These are phyloP conservation scores for Basipetospora chlamydospora DNA, from an alignment of 2,329 filamentous ascomycete genomes.

Conservation along the genomic window DNA sequence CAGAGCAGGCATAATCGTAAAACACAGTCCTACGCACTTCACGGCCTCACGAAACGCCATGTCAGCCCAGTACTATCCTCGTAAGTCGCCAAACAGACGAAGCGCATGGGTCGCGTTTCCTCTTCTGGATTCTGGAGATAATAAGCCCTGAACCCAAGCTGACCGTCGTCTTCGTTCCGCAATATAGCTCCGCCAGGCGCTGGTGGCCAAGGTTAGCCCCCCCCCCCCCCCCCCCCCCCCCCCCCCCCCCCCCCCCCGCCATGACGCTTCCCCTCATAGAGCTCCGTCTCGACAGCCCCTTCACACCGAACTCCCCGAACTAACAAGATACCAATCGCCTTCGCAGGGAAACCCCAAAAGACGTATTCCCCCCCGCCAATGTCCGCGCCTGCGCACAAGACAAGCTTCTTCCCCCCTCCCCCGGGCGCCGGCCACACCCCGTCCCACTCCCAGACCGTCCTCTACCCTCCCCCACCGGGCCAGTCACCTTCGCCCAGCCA, in stretches of 20 bases:
- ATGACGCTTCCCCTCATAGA: not conserved
- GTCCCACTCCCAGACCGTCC: slow-evolving; percentile 13
- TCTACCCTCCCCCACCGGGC: slow-evolving; percentile 16
- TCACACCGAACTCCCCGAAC: too few relatives aligned
- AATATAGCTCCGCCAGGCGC: slow-evolving; percentile 25
- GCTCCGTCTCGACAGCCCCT: too few relatives aligned
- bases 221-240: not conserved
- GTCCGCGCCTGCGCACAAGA: slow-evolving; percentile 30
- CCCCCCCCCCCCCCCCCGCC: not conserved
- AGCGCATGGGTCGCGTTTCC: too few relatives aligned
- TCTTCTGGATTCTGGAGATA: not conserved
- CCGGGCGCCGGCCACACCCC: slow-evolving; percentile 15
- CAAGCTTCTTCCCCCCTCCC: slow-evolving; percentile 28
- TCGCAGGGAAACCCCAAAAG: slow-evolving; percentile 6
- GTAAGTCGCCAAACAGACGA: slow-evolving; percentile 16
- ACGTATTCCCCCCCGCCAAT: slow-evolving; percentile 15
- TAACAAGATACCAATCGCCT: too few relatives aligned
- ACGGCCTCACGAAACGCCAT: slow-evolving; percentile 16
- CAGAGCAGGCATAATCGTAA: too few relatives aligned
- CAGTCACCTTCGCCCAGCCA: slow-evolving; percentile 13
- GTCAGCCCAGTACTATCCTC: slow-evolving; percentile 32
- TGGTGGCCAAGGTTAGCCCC: slow-evolving; percentile 13
- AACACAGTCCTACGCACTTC: too few relatives aligned
- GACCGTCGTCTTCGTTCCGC: slow-evolving; percentile 9
- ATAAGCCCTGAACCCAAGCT: slow-evolving; percentile 8